Evolutionary conservation across 108 stramenopile genomes (phyloP).

Genomic region (Schizochytrium sp.): DNA sequence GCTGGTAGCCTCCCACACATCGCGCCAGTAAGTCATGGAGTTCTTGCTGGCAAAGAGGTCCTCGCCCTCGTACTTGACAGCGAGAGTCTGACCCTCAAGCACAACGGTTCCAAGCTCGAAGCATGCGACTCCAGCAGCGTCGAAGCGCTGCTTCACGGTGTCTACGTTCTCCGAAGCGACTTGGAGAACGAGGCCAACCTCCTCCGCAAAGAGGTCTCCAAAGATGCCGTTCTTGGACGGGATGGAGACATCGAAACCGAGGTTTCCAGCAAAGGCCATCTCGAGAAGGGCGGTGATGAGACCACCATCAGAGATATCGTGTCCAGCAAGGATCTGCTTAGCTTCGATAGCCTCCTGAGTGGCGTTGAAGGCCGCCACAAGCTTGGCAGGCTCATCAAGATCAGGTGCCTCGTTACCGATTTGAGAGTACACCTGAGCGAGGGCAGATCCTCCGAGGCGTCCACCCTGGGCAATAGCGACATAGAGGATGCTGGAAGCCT

Average conservation of each 20-base stretch:
- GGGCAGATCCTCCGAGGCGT: constrained; percentile 91
- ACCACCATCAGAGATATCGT: constrained; percentile 97
- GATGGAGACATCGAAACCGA: constrained; percentile 87
- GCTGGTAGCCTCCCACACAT: constrained; percentile 98
- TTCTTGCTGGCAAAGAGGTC: constrained; percentile 68
- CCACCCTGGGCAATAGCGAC: constrained; percentile 83
- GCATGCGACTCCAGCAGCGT: constrained; percentile 79
- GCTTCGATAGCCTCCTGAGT: constrained; percentile 89
- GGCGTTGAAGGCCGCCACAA: constrained; percentile 89
- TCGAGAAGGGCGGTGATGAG: constrained; percentile 88
- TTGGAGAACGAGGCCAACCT: constrained; percentile 93
- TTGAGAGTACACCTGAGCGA: constrained; percentile 93
- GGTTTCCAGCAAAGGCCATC: constrained; percentile 99
- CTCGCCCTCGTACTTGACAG: constrained; percentile 71
- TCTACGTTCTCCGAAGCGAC: constrained; percentile 77
- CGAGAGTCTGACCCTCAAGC: constrained; percentile 80
- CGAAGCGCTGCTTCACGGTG: constrained; percentile 81
- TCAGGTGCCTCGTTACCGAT: constrained; percentile 92
- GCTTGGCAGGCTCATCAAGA: constrained; percentile 83
- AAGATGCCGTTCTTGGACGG: constrained; percentile 64
- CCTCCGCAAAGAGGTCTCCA: constrained; percentile 89
- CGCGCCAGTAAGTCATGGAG: constrained; percentile 79
- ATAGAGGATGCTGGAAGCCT: constrained; percentile 81
- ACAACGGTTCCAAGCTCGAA: constrained; percentile 85
- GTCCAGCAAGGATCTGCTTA: constrained; percentile 85